Conservation (phyloP, 805 yeast species). For the Yamadazyma nakazawae region DNA sequence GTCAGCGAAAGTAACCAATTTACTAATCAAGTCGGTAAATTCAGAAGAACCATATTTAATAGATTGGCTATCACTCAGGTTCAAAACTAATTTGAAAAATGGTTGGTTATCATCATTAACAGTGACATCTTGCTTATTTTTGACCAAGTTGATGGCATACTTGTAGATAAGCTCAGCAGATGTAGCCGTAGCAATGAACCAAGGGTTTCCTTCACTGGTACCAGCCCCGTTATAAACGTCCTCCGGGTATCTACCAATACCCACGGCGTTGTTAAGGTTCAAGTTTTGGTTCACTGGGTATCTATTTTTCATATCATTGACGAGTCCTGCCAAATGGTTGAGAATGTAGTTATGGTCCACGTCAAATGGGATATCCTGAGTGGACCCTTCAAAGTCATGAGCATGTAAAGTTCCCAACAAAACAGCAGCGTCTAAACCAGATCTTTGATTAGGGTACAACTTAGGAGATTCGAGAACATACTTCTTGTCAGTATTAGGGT, state of each 20-base stretch:
- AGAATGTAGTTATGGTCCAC: constrained; percentile 55
- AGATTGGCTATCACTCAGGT: constrained; percentile 16
- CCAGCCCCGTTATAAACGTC: constrained; percentile 80
- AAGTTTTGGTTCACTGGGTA: constrained; percentile 70
- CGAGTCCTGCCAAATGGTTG: constrained; percentile 60
- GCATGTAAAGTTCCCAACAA: constrained; percentile 52
- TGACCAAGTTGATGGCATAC: constrained; percentile 44
- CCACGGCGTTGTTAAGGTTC: constrained; percentile 45
- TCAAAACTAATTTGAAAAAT: constrained; percentile 29
- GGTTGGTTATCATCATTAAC: constrained; percentile 29
- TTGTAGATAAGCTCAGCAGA: constrained; percentile 64
- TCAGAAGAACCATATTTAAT: constrained; percentile 40
- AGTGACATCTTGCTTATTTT: constrained; percentile 40
- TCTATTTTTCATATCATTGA: constrained; percentile 64
- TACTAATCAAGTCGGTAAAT: constrained; percentile 43
- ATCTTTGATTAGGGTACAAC: constrained; percentile 41
- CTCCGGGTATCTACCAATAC: constrained; percentile 89
- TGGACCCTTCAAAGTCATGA: constrained; percentile 38
- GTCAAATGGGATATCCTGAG: constrained; percentile 54
- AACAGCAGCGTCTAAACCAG: constrained; percentile 79
- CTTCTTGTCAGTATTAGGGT: constrained; percentile 16
- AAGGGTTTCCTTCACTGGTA: constrained; percentile 81
- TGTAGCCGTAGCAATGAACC: constrained; percentile 79
- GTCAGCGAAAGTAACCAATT: constrained; percentile 58
- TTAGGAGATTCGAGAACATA: constrained; percentile 71